phyloP scores from a whole-genome alignment of 805 yeast genomes.

The Kodamaea kakaduensis region DNA sequence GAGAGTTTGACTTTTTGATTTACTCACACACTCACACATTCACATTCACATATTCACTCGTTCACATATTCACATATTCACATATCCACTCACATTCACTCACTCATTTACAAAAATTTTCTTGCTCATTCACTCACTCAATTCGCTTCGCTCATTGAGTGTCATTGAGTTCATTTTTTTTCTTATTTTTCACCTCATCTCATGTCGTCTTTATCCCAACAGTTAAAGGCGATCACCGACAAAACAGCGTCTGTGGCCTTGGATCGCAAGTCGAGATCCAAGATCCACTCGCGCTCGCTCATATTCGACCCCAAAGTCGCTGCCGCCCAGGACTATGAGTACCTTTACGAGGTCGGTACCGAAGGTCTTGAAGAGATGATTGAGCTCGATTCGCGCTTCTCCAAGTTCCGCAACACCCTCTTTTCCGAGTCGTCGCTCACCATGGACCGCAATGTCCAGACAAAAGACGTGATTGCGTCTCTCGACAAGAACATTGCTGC shows the following conservation, averaged over 20 bases:
- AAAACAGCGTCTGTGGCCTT: slow-evolving; percentile 68
- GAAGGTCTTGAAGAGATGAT: slow-evolving; percentile 76
- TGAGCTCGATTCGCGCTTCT: slow-evolving; percentile 70
- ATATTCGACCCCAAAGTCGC: slow-evolving; percentile 84
- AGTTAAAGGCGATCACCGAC: slow-evolving; percentile 66
- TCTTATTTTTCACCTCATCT: slow-evolving; percentile 1
- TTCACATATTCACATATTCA: too few relatives aligned
- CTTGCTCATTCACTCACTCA: too few relatives aligned
- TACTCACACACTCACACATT: too few relatives aligned
- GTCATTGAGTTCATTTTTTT: too few relatives aligned
- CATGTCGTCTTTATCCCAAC: slow-evolving; percentile 70
- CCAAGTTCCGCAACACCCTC: slow-evolving; percentile 62
- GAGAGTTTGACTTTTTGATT: too few relatives aligned
- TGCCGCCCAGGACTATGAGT: slow-evolving; percentile 89
- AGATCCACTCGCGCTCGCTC: slow-evolving; percentile 83
- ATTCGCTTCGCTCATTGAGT: too few relatives aligned
- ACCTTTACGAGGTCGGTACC: slow-evolving; percentile 63
- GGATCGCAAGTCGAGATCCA: slow-evolving; percentile 83
- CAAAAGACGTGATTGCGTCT: slow-evolving; percentile 70
- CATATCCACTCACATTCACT: too few relatives aligned
- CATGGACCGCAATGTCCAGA: slow-evolving; percentile 79
- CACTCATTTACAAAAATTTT: too few relatives aligned
- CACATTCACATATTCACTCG: too few relatives aligned
- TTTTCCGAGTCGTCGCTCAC: slow-evolving; percentile 78
- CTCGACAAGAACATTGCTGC: slow-evolving; percentile 71